These are phyloP conservation scores for Pseudogymnoascus sp. DNA, from an alignment of 2,329 filamentous ascomycete species.

Conservation along the genomic window DNA sequence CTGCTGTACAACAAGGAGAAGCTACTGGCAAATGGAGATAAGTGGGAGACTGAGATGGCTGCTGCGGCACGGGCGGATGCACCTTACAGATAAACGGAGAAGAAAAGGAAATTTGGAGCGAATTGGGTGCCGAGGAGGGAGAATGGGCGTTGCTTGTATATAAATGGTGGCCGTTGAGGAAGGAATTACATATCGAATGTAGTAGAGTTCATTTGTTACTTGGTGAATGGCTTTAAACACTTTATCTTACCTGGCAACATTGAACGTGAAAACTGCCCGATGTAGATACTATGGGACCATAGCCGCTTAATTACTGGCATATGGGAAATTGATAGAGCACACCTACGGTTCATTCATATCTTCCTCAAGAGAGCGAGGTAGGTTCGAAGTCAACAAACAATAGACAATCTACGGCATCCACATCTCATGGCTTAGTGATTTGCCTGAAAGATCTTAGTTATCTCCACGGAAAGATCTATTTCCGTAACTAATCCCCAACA, in stretches of 20 bases:
- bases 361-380: background rate
- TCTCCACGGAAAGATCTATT: background rate
- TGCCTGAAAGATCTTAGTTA: background rate
- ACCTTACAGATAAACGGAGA: slow-evolving; percentile 65
- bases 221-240: background rate
- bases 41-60: slow-evolving; percentile 96
- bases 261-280: background rate
- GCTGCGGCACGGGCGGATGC: slow-evolving; percentile 87
- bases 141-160: slow-evolving; percentile 5
- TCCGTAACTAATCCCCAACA: background rate
- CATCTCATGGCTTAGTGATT: background rate
- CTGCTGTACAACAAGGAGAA: slow-evolving; percentile 97
- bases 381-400: background rate
- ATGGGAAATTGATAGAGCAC: background rate
- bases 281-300: background rate
- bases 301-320: background rate
- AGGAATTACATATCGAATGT: slow-evolving; percentile 4
- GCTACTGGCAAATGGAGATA: slow-evolving; percentile 79
- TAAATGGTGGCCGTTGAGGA: background rate
- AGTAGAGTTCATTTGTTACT: slow-evolving; percentile 4
- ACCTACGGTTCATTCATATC: background rate
- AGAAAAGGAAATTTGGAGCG: background rate
- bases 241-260: background rate
- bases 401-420: background rate
- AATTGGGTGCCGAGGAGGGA: background rate